Evolutionary conservation across 208 protist genomes (phyloP).

Genomic region (Leishmania tarentolae): DNA sequence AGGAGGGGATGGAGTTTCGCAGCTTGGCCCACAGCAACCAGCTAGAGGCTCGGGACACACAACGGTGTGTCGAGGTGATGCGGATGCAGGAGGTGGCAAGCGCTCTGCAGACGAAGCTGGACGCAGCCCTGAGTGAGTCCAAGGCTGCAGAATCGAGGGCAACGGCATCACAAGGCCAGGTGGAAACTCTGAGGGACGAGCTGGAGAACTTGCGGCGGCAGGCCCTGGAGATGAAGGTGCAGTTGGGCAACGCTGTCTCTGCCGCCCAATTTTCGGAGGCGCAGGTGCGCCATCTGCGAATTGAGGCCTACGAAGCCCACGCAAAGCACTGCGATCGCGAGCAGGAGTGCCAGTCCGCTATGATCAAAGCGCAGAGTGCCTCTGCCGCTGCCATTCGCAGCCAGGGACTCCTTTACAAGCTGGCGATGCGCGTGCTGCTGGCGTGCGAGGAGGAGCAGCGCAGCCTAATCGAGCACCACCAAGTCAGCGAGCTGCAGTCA

Average conservation of each 20-base stretch:
- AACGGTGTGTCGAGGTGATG: constrained; percentile 40
- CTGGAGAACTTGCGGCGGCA: constrained; percentile 28
- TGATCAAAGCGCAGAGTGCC: constrained; percentile 33
- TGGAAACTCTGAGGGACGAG: constrained; percentile 27
- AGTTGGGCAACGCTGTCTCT: constrained; percentile 30
- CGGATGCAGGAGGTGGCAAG: constrained; percentile 27
- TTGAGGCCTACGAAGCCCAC: constrained; percentile 27
- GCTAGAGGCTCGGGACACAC: constrained; percentile 37
- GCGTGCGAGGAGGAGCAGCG: constrained; percentile 48
- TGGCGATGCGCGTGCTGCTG: constrained; percentile 23
- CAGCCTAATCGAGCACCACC: constrained; percentile 46
- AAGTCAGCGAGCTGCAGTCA: constrained; percentile 27
- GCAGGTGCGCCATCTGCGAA: constrained; percentile 26
- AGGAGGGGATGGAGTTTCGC: constrained; percentile 36
- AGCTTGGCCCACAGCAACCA: constrained; percentile 31
- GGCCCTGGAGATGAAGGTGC: constrained; percentile 33
- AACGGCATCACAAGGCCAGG: constrained; percentile 18
- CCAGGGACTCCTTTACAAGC: not conserved
- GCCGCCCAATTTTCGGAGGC: constrained; percentile 33
- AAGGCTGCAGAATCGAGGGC: constrained; percentile 13
- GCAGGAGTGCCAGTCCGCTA: constrained; percentile 31
- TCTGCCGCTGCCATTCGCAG: not conserved
- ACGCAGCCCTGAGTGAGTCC: constrained; percentile 19
- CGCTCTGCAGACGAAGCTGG: constrained; percentile 30
- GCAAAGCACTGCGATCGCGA: constrained; percentile 26